Conservation (phyloP, 345 rosid species). For the Salix brachista region DNA sequence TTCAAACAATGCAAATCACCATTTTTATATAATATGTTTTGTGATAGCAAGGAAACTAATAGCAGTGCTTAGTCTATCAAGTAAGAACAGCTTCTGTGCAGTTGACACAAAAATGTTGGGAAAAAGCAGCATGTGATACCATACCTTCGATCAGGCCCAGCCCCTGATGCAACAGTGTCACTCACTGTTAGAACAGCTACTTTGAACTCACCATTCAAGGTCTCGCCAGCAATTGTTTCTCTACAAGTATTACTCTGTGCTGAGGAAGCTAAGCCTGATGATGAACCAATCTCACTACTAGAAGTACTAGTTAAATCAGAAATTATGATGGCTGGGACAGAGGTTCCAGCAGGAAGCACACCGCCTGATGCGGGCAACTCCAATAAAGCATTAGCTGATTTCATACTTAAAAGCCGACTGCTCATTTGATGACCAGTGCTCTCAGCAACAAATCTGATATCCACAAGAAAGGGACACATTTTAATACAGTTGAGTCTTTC, state of each 20-base stretch:
- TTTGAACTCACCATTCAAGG: slow-evolving; percentile 35
- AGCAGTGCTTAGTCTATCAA: not conserved
- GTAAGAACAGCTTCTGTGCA: not conserved
- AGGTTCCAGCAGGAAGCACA: slow-evolving; percentile 66
- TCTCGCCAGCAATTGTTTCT: slow-evolving; percentile 23
- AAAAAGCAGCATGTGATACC: slow-evolving; percentile 4
- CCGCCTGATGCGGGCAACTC: slow-evolving; percentile 69
- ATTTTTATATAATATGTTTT: not conserved
- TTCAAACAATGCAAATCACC: not conserved
- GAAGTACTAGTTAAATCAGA: slow-evolving; percentile 47
- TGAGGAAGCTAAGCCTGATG: slow-evolving; percentile 34
- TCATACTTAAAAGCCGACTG: slow-evolving; percentile 91
- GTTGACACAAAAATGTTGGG: not conserved
- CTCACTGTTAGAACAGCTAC: slow-evolving; percentile 87
- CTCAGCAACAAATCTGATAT: slow-evolving; percentile 79
- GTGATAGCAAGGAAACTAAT: not conserved
- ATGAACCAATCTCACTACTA: slow-evolving; percentile 15
- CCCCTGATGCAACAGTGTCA: slow-evolving; percentile 83
- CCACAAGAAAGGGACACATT: not conserved
- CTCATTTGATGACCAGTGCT: slow-evolving; percentile 92
- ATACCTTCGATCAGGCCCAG: slow-evolving; percentile 93
- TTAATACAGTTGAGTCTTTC: not conserved
- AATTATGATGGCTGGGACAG: slow-evolving; percentile 62
- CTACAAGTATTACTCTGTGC: slow-evolving; percentile 28
- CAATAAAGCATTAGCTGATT: slow-evolving; percentile 81